Base-by-base conservation (phyloP, 805 yeast genomes). In the Schwanniomyces pseudopolymorphus region DNA sequence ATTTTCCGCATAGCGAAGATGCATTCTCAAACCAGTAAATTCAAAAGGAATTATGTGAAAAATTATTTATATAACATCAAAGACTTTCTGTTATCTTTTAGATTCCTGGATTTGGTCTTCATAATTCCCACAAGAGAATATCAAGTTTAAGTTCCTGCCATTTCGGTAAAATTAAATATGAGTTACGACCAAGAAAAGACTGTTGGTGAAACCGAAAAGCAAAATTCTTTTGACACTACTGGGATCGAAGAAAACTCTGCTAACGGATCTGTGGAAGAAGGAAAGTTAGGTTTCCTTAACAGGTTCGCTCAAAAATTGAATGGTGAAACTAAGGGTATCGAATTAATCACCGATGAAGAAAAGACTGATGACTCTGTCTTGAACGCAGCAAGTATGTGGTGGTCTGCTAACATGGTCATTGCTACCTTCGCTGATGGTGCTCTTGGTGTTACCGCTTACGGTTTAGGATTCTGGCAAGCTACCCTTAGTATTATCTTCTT, bases 321-420 rank as follows among this genome's bases (percentile, higher is more conserved):
- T 45, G 76, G 74, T 19, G 78, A 73, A 56, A 67, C 72, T 19
- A 80, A 86, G 60, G 96, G 96, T 66, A 83, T 91, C 52, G 96
- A 89, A 58, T 75, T 85, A 36, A 79, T 91, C 46, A 81, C 87
- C 7, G 96, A 86, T 50, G 87, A 84, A 39, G 92, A 88, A 65
- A 84, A 88, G 63, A 76, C 78, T 39, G 89, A 84, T 51, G 77
- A 76, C 39, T 82, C 87, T 31, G 61, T 85, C 49, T 72, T 80
- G 69, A 80, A 79, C 53, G 87, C 94, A 25, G 89, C 89, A 39
- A 75, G 91, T 42, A 87, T 90, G 92, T 90, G 96, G 96, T 77
- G 86, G 57, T 85, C 95, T 6, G 95, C 96, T 31, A 89, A 90
- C 68, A 74, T 88, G 78, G 96, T 88, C 46, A 80, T 90, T 59